Base-by-base conservation (phyloP, 2,329 filamentous ascomycete species). In the Stagonosporopsis rhizophila region DNA sequence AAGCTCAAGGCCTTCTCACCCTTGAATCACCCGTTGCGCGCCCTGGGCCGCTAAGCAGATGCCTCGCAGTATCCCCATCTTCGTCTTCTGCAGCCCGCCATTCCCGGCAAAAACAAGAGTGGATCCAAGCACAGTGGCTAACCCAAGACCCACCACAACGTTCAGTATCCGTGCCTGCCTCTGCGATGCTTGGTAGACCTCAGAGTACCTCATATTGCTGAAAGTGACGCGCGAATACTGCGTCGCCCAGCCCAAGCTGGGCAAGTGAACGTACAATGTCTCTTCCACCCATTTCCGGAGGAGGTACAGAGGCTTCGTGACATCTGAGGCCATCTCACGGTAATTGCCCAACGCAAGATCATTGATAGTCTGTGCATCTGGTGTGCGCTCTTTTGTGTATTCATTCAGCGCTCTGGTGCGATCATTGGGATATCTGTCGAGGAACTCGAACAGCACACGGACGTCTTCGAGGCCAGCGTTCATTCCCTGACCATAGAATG, bases 401-500 rank as follows among this genome's bases (percentile, higher is more conserved):
- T 88, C 85, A 12, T 84, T 79, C 28, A 99, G 80, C 0, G 93
- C 81, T 30, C 57, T 64, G 0, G 67, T 71, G 35, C 75, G 72
- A 37, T 72, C 68, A 11, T 57, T 28, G 1, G 82, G 79, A 63
- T 92, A 82, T 64, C 85, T 84, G 76, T 97, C 93, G 1, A 98
- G 81, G 39, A 89, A 82, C 0, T 88, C 86, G 76, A 96, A 99
- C 1, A 99, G 84, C 5, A 96, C 87, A 7, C 90, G 87, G 12
- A 99, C 92, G 68, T 97, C 94, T 78, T 99, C 95, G 38, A 99
- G 85, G 0, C 95, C 95, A 0, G 95, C 90, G 71, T 99, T 99
- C 88, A 99, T 96, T 34, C 95, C 95, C 75, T 99, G 95, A 0
- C 95, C 95, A 75, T 98, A 99, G 77, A 99, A 99, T 0, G 95